Evolutionary conservation across 768 basidiomycete genomes (phyloP).

Genomic region (Lactifluus volemus): DNA sequence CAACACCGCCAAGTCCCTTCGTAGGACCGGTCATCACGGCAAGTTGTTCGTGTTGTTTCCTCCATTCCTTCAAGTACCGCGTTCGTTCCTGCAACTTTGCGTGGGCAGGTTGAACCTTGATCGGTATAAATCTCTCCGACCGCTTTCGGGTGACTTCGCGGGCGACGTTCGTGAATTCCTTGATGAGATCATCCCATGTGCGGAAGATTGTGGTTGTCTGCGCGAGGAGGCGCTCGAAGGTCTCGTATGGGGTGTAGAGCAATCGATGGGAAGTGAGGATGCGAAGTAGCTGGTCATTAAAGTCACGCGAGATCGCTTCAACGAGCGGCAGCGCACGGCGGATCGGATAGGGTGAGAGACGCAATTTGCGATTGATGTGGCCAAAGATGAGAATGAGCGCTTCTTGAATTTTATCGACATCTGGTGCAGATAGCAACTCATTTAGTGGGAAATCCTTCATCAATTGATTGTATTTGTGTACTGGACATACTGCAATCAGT

Average conservation of each 20-base stretch:
- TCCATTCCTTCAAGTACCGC: slow-evolving; percentile 82
- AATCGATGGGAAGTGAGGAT: slow-evolving; percentile 88
- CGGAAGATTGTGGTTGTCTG: slow-evolving; percentile 59
- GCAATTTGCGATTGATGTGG: slow-evolving; percentile 93
- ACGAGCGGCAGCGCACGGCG: slow-evolving; percentile 92
- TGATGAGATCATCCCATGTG: slow-evolving; percentile 56
- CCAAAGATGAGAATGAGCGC: slow-evolving; percentile 79
- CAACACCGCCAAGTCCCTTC: slow-evolving; percentile 67
- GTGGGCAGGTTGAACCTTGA: slow-evolving; percentile 89
- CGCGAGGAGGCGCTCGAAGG: slow-evolving; percentile 79
- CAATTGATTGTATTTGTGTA: slow-evolving; percentile 95
- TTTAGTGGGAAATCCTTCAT: slow-evolving; percentile 99
- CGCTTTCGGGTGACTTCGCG: slow-evolving; percentile 89
- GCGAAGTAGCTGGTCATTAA: slow-evolving; percentile 88
- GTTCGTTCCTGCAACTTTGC: slow-evolving; percentile 84
- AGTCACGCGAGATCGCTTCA: slow-evolving; percentile 96
- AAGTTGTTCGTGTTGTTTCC: slow-evolving; percentile 95
- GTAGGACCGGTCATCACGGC: slow-evolving; percentile 96
- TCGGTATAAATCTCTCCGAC: slow-evolving; percentile 89
- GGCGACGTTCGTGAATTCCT: slow-evolving; percentile 61
- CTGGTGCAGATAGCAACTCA: slow-evolving; percentile 92
- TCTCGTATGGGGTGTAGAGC: slow-evolving; percentile 89
- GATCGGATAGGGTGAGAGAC: slow-evolving; percentile 93
- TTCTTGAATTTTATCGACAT: slow-evolving; percentile 92
- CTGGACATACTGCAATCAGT: slow-evolving; percentile 31